Evolutionary conservation across 2,329 filamentous ascomycete genomes (phyloP).

Genomic region (Fusarium pseudocircinatum): DNA sequence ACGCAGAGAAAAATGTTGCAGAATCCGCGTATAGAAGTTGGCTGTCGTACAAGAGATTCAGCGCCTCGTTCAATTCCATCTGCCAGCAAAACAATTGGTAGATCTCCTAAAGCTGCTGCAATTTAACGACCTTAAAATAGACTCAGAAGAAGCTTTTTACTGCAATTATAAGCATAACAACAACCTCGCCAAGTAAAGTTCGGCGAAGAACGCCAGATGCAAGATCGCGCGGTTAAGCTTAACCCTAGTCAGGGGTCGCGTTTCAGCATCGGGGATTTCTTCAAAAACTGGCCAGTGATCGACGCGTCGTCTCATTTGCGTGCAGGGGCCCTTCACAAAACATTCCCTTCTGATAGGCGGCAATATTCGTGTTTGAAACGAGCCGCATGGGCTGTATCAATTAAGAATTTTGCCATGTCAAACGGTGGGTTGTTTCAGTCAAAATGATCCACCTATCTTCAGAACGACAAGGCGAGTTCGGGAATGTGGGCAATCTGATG

Average conservation of each 20-base stretch:
- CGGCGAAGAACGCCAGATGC: not conserved
- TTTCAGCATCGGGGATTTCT: slow-evolving; percentile 22
- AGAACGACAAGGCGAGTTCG: not conserved
- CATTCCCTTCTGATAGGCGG: slow-evolving; percentile 22
- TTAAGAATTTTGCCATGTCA: slow-evolving; percentile 29
- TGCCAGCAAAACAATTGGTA: not conserved
- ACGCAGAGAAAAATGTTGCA: not conserved
- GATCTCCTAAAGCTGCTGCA: not conserved
- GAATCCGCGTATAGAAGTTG: not conserved
- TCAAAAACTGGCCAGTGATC: not conserved
- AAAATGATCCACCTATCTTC: not conserved
- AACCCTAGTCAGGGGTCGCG: slow-evolving; percentile 23
- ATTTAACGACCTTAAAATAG: not conserved
- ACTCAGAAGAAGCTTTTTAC: not conserved
- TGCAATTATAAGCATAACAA: not conserved
- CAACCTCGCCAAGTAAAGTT: not conserved
- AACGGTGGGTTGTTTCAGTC: slow-evolving; percentile 29
- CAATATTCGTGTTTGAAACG: slow-evolving; percentile 28
- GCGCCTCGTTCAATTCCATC: not conserved
- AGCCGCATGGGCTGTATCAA: slow-evolving; percentile 20
- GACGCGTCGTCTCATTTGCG: not conserved
- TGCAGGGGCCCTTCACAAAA: not conserved
- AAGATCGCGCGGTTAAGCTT: slow-evolving; percentile 13
- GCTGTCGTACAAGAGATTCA: not conserved
- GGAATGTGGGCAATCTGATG: not conserved